These are phyloP conservation scores for Cladophialophora immunda DNA, from an alignment of 2,329 filamentous ascomycete species.

Conservation along the genomic window DNA sequence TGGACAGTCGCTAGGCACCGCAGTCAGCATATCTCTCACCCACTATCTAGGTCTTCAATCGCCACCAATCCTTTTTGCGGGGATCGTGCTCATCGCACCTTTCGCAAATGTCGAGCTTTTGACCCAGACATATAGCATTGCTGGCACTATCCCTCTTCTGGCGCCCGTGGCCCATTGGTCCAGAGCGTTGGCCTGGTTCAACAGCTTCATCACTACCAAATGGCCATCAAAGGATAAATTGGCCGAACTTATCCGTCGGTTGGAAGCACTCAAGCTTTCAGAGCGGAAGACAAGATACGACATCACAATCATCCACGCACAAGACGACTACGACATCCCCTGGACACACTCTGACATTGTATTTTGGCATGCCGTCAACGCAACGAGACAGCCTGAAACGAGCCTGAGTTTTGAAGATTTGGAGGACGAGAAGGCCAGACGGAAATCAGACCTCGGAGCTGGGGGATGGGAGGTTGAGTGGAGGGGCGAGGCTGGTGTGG, in stretches of 20 bases:
- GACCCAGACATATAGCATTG: slow-evolving; percentile 66
- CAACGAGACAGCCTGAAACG: slow-evolving; percentile 50
- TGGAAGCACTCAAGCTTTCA: slow-evolving; percentile 41
- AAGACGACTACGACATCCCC: slow-evolving; percentile 45
- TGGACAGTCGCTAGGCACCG: slow-evolving; percentile 68
- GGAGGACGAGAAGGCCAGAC: slow-evolving; percentile 53
- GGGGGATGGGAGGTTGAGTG: slow-evolving; percentile 62
- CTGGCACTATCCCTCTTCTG: slow-evolving; percentile 63
- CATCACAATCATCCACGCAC: slow-evolving; percentile 47
- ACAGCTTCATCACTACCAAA: slow-evolving; percentile 58
- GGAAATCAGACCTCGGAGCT: slow-evolving; percentile 54
- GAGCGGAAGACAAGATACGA: slow-evolving; percentile 41
- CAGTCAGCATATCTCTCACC: slow-evolving; percentile 57
- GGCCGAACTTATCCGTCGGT: slow-evolving; percentile 53
- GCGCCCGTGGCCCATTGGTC: slow-evolving; percentile 61
- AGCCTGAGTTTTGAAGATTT: slow-evolving; percentile 52
- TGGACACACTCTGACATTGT: slow-evolving; percentile 57
- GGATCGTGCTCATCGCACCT: slow-evolving; percentile 64
- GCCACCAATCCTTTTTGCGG: slow-evolving; percentile 60
- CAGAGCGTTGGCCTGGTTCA: slow-evolving; percentile 56
- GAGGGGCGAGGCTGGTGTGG: slow-evolving; percentile 54
- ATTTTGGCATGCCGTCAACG: slow-evolving; percentile 66
- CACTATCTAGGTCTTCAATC: slow-evolving; percentile 54
- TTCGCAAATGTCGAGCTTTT: slow-evolving; percentile 65
- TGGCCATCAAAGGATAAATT: slow-evolving; percentile 63